Evolutionary conservation across 768 basidiomycete genomes (phyloP), one percentile per base, ranked within the genome.

Genomic region (Epithele typhae): DNA sequence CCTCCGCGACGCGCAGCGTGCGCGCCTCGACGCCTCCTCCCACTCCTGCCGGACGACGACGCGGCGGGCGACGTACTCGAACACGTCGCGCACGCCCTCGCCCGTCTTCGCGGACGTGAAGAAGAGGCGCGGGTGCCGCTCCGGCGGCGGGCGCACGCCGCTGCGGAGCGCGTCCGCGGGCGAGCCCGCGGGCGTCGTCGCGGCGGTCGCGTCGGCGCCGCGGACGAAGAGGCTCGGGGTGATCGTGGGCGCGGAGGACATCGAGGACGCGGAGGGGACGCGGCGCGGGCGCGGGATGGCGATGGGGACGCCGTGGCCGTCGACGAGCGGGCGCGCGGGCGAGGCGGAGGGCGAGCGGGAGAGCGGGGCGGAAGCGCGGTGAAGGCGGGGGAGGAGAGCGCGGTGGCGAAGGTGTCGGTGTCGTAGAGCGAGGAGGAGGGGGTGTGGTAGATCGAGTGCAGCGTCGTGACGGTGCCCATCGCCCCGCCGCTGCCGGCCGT

Each of bases 91-190:
- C 0, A 90, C 85, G 7, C 84, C 81, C 27, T 77, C 74, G 0
- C 89, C 89, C 4, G 84, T 87, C 64, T 87, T 87, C 3, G 89
- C 87, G 1, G 82, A 86, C 5, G 85, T 78, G 58, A 85, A 83
- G 63, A 89, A 87, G 10, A 89, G 65, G 61, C 71, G 77, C 0
- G 86, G 82, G 3, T 82, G 77, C 1, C 63, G 69, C 24, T 78
- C 80, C n/a, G 60, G 57, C 25, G 61, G 52, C 4, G 52, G 52
- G 5, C 34, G 36, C 2, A 43, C 46, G 19, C 27, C 27, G n/a
- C n/a, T n/a, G n/a, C n/a, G n/a, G 10, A 56, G 21, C 48, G 39
- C n/a, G 41, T 30, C 10, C 32, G 40, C 8, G 52, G 39, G n/a
- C 54, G 52, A n/a, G 8, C 27, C 15, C 10, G 50, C 59, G 37